Conservation (phyloP, 2,329 filamentous ascomycete genomes). For the Colletotrichum camelliae region DNA sequence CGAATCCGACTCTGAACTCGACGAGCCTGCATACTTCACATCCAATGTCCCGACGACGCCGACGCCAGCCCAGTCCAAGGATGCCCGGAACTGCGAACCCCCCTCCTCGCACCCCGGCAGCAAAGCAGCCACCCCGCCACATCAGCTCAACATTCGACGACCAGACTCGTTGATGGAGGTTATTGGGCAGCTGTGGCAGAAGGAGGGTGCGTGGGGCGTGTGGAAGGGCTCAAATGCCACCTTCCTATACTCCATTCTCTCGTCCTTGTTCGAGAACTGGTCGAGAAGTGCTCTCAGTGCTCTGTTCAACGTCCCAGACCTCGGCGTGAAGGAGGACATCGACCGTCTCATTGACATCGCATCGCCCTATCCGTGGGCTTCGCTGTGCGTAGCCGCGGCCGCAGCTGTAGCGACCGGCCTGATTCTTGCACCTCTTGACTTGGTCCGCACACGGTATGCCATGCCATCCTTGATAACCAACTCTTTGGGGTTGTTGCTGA, state of each 20-base stretch:
- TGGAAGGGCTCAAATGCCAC: conserved; percentile 95
- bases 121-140: conserved; percentile 42
- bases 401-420: conserved; percentile 77
- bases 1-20: conserved; percentile 72
- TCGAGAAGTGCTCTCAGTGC: conserved; percentile 89
- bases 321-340: conserved; percentile 76
- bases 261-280: conserved; percentile 90
- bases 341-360: conserved; percentile 77
- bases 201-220: conserved; percentile 87
- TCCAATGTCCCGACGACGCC: conserved; percentile 65
- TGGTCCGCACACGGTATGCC: conserved; percentile 77
- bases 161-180: conserved; percentile 86
- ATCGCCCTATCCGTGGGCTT: conserved; percentile 82
- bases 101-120: conserved; percentile 37
- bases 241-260: conserved; percentile 87
- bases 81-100: conserved; percentile 34
- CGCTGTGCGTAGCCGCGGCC: conserved; percentile 73
- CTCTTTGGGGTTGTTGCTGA: conserved; percentile 29
- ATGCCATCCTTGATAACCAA: neutral
- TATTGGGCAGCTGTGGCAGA: conserved; percentile 85
- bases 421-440: conserved; percentile 84
- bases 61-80: conserved; percentile 43
- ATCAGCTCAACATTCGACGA: conserved; percentile 74
- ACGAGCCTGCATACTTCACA: conserved; percentile 86
- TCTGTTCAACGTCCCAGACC: conserved; percentile 86